Evolutionary conservation across 768 basidiomycete genomes (phyloP).

Genomic region (Agaricus blazei): DNA sequence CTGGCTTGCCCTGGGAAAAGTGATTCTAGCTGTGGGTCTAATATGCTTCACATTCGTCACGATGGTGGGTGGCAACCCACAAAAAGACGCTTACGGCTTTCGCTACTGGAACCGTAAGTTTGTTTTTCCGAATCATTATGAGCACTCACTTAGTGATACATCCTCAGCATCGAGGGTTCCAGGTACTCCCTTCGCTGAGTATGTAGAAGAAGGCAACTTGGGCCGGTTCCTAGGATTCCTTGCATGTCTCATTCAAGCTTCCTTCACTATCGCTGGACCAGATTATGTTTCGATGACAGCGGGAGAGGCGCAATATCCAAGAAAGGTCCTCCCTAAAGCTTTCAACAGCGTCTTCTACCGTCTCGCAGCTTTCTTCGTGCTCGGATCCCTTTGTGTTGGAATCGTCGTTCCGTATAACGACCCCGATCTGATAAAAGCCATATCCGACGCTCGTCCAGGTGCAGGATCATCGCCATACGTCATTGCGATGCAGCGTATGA

Average conservation of each 20-base stretch:
- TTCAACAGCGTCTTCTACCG: constrained; percentile 78
- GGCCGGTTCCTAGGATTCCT: constrained; percentile 63
- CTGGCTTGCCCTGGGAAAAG: constrained; percentile 50
- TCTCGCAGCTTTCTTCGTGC: constrained; percentile 71
- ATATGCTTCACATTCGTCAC: constrained; percentile 52
- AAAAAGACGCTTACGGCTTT: constrained; percentile 49
- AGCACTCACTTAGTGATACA: background rate
- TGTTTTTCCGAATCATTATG: background rate
- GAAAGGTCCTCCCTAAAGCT: constrained; percentile 64
- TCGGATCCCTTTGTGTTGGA: constrained; percentile 68
- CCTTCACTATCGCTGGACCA: constrained; percentile 56
- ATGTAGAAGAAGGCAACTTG: constrained; percentile 44
- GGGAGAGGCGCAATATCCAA: constrained; percentile 67
- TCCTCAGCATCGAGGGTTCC: constrained; percentile 34
- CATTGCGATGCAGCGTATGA: constrained; percentile 68
- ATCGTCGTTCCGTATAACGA: constrained; percentile 78
- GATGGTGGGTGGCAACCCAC: constrained; percentile 58
- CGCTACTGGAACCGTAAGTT: constrained; percentile 45
- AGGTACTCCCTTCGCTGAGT: constrained; percentile 53
- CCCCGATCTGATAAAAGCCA: constrained; percentile 41
- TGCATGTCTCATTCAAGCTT: constrained; percentile 55
- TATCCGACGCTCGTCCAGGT: constrained; percentile 52
- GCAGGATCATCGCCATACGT: constrained; percentile 78
- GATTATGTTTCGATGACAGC: constrained; percentile 57
- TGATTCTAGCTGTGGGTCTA: constrained; percentile 40